Base-by-base conservation (phyloP, 345 rosid genomes). In the Alliaria petiolata region DNA sequence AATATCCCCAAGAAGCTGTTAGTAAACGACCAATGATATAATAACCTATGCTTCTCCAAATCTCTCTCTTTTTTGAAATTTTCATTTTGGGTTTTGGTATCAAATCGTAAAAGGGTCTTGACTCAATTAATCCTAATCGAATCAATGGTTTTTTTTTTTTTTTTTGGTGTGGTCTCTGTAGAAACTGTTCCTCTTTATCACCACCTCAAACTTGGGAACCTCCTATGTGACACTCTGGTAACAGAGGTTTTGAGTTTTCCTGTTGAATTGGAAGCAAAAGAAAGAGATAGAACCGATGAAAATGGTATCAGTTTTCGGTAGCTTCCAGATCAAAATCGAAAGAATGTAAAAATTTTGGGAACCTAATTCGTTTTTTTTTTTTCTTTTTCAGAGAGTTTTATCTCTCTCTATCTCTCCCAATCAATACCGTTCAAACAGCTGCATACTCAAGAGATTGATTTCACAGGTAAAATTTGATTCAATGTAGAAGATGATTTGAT, bases 191-290 rank as follows among this genome's bases (percentile, higher is more conserved):
- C 1, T 69, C 75, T 44, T 68, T 39, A 69, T 62, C 75, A 69
- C 75, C 79, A 76, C 13, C 71, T 70, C 71, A 76, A 69, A 76
- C 75, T 62, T 70, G 75, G 61, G 53, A 76, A 76, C 52, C 75
- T 76, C 71, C 76, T 70, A 76, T 4, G 69, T 31, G 72, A 59
- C n/a, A n/a, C 79, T 76, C 76, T 43, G 51, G 56, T 66, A 74
- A 76, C 76, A 76, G 80, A 76, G 79, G 75, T 69, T 76, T 39
- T 43, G 69, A 62, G 9, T 62, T 76, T 7, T 69, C 79, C 79
- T 76, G 79, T 76, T 69, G 53, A 75, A 69, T 62, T 69, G 28
- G 60, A 49, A 69, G 15, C n/a, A n/a, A 65, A 65, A 65, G 54
- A 67, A 31, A 74, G 63, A 75, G 75, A 69, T 75, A 35, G 46